Base-by-base conservation (phyloP, 176 grass and related monocot species). In the Lolium multiflorum region DNA sequence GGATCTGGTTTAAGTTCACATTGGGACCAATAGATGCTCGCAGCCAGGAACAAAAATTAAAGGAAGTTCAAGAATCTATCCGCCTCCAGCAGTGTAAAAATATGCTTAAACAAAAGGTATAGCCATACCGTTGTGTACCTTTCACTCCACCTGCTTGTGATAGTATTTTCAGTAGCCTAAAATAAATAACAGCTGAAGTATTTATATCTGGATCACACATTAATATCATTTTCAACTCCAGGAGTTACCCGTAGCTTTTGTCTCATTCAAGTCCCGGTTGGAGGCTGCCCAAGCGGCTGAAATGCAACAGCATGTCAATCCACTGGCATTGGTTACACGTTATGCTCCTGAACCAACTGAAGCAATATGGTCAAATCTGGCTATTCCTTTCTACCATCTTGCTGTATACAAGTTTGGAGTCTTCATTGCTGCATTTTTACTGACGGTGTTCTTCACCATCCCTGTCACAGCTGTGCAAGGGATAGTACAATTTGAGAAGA, bases 181-280 rank as follows among this genome's bases (percentile, higher is more conserved):
- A 31, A 70, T 9, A 73, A 59, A 83, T 1, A 74, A 43, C 26
- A 2, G 51, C 4, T 21, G 0, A 17, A 15, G 4, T 54, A 77
- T 55, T 43, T 37, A 11, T 86, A 15, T 78, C 77, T 78, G 4
- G 1, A 44, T 31, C 25, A 55, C 38, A 86, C 1, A 31, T 69
- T 90, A 71, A 86, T 52, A 12, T 9, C 35, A 21, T 39, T 77
- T 80, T 88, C 28, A 39, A 69, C 74, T 92, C 10, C 84, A 97
- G 95, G 95, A 97, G 58, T 86, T 97, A 39, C 90, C 90, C 17
- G 95, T 93, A 63, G 92, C 92, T 73, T 97, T 97, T 82, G 95
- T 97, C 51, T 89, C 92, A 39, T 97, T 97, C 84, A 94, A 91
- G 64, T 93, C 95, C 74, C 91, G 81, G 15, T 54, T 92, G 59